Base-by-base conservation (phyloP, 2,329 filamentous ascomycete genomes). In the Neonectria magnoliae region DNA sequence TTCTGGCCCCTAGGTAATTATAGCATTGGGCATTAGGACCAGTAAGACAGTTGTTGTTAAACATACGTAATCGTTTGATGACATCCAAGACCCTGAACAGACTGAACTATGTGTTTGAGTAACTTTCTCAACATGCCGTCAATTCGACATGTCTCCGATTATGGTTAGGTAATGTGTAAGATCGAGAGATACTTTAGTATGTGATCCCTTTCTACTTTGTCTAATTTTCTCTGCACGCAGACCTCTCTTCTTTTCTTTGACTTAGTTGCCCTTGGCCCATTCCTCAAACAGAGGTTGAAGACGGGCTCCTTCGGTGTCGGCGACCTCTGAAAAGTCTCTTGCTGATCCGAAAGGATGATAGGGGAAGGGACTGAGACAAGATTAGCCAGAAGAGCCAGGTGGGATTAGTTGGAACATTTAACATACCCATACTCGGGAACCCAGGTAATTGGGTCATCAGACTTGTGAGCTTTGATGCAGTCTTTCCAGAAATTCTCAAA, bases 401-500 rank as follows among this genome's bases (percentile, higher is more conserved):
- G 31, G 3, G n/a, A n/a, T n/a, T n/a, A n/a, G 20, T 6, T 11
- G n/a, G 5, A 33, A 14, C 6, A 14, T 10, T 33, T 14, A 36
- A 64, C 65, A 38, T 56, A 67, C 65, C 65, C 65, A 42, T 67
- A 67, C 22, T 67, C 65, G 6, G 65, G 65, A 11, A 67, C 65
- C 36, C 56, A 67, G 6, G 61, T 64, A 3, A 67, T 62, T 6
- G 25, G 41, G 5, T 54, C 58, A 20, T 58, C 31, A 5, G 33
- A 33, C 36, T 58, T 56, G 38, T 60, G 57, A 38, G 31, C 53
- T 31, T 63, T 36, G 13, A 59, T 60, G 18, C 55, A 57, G n/a
- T 22, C 65, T 58, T 70, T 57, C 72, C 73, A 75, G 10, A 73
- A 50, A 6, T 68, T 72, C 22, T 79, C 77, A 36, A 79, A 78